These are phyloP conservation scores for Niveomyces coronatus DNA, from an alignment of 2,329 filamentous ascomycete genomes.

Conservation along the genomic window DNA sequence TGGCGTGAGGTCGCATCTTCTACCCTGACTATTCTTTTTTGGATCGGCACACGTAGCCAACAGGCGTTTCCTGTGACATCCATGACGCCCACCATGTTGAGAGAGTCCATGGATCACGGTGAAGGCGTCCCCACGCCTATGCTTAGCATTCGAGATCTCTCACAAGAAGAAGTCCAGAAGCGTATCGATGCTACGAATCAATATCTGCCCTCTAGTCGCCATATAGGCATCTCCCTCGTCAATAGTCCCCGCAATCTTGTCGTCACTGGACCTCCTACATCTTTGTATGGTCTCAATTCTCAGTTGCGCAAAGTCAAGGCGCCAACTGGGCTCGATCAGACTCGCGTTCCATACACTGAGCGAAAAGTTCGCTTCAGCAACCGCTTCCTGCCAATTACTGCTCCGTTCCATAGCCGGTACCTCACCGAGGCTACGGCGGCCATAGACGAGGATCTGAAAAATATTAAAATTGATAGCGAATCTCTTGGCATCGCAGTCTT, in stretches of 20 bases:
- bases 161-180: slow-evolving; percentile 79
- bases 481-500: slow-evolving; percentile 77
- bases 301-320: slow-evolving; percentile 96
- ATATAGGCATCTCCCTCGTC: slow-evolving; percentile 89
- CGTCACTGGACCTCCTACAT: slow-evolving; percentile 90
- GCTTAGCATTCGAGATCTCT: slow-evolving; percentile 92
- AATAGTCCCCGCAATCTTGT: slow-evolving; percentile 97
- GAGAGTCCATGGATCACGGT: slow-evolving; percentile 87
- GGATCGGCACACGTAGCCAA: slow-evolving; percentile 95
- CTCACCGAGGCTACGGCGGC: slow-evolving; percentile 70
- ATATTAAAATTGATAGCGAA: slow-evolving; percentile 63
- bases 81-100: slow-evolving; percentile 77
- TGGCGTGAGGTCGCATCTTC: slow-evolving; percentile 72
- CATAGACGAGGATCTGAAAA: slow-evolving; percentile 79
- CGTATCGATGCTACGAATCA: slow-evolving; percentile 96
- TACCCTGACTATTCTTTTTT: slow-evolving; percentile 89
- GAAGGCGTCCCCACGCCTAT: slow-evolving; percentile 96
- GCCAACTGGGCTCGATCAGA: slow-evolving; percentile 93
- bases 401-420: slow-evolving; percentile 96
- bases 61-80: slow-evolving; percentile 95
- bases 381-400: slow-evolving; percentile 93
- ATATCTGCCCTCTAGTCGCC: slow-evolving; percentile 83
- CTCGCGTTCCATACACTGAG: slow-evolving; percentile 85
- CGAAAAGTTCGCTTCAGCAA: slow-evolving; percentile 95
- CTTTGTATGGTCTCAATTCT: slow-evolving; percentile 89